phyloP scores from a whole-genome alignment of 2,329 filamentous ascomycete species.

The Hypoxylon sp. region DNA sequence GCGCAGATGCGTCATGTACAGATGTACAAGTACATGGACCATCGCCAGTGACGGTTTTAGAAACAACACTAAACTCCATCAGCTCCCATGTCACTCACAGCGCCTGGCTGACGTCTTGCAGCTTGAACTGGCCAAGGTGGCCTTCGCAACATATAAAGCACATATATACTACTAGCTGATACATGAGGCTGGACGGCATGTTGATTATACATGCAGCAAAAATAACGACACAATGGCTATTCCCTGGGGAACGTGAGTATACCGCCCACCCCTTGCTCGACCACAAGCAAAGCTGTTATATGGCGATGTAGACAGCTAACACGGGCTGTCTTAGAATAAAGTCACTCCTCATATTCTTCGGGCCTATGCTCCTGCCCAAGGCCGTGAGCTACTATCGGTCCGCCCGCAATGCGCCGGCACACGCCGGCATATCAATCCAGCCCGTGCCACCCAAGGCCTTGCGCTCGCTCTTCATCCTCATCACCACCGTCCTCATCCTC shows the following conservation, averaged over 20 bases:
- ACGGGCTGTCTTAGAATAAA: conserved; percentile 59
- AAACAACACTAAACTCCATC: conserved; percentile 14
- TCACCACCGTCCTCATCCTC: conserved; percentile 63
- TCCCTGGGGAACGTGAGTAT: conserved; percentile 63
- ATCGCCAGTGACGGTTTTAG: conserved; percentile 11
- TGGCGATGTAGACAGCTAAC: conserved; percentile 28
- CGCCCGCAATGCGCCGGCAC: conserved; percentile 57
- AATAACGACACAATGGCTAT: conserved; percentile 53
- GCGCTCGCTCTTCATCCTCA: conserved; percentile 72
- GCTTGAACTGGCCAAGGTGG: conserved; percentile 25
- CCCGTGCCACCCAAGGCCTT: conserved; percentile 66
- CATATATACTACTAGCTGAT: not conserved
- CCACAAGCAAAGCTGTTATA: not conserved
- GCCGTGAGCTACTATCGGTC: conserved; percentile 74
- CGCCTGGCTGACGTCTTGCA: not conserved
- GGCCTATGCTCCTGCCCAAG: conserved; percentile 77
- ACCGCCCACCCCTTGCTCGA: not conserved
- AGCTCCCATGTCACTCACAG: no score
- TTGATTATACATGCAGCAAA: conserved; percentile 14
- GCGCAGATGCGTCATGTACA: conserved; percentile 13
- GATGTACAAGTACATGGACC: conserved; percentile 17
- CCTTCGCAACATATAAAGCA: conserved; percentile 9
- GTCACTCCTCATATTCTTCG: conserved; percentile 72
- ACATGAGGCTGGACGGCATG: conserved; percentile 14
- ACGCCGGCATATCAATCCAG: conserved; percentile 63